Conservation (phyloP, 2,329 filamentous ascomycete genomes). For the Ceratocystis alfenasii region DNA sequence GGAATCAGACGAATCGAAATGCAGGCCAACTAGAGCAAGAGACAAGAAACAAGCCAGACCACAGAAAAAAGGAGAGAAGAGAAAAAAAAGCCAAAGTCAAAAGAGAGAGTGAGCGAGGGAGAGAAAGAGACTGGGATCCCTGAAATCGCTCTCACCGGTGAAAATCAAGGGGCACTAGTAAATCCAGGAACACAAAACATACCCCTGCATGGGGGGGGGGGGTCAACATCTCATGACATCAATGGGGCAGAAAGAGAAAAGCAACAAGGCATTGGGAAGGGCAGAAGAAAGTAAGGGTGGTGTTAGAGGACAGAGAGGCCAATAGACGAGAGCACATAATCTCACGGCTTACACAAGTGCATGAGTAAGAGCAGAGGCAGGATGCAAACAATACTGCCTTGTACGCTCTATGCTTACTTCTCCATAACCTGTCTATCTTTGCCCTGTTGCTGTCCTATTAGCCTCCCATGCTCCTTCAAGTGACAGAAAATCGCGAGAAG, state of each 20-base stretch:
- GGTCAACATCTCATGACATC: background rate
- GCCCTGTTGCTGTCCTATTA: too few species aligned
- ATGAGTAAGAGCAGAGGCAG: too few species aligned
- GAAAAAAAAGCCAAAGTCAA: background rate
- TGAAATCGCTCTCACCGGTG: background rate
- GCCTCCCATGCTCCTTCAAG: background rate
- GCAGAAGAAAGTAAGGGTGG: background rate
- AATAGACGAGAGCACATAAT: too few species aligned
- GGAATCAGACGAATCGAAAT: background rate
- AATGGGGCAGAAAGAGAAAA: background rate
- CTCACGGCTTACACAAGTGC: too few species aligned
- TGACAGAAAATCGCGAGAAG: background rate
- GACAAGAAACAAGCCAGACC: background rate
- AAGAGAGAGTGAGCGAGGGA: background rate
- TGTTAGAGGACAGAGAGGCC: too few species aligned
- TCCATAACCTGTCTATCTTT: too few species aligned
- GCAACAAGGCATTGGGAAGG: background rate
- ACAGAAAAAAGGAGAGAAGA: background rate
- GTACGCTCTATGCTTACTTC: too few species aligned
- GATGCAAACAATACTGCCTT: too few species aligned
- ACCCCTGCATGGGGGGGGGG: background rate
- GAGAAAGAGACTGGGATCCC: background rate
- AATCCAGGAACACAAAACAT: slow-evolving; percentile 14
- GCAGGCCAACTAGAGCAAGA: background rate
- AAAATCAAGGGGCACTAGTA: slow-evolving; percentile 7